Conservation (phyloP, 352 stramenopile species). For the Globisporangium megalacanthum region DNA sequence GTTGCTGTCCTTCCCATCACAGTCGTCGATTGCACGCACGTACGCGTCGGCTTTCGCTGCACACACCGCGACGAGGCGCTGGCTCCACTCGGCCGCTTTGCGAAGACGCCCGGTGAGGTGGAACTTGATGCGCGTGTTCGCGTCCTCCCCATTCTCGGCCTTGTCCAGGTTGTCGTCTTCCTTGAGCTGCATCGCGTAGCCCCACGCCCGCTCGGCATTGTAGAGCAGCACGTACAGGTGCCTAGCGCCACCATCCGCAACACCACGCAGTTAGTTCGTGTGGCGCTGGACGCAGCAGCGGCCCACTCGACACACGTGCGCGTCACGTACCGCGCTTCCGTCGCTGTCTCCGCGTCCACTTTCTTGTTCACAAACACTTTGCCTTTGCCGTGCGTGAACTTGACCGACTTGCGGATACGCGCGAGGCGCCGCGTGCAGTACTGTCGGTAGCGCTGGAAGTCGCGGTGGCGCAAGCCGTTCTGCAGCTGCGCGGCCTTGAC, state of each 20-base stretch:
- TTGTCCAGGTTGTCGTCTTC: constrained; percentile 85
- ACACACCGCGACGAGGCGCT: constrained; percentile 74
- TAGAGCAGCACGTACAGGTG: constrained; percentile 87
- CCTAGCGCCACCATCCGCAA: constrained; percentile 7
- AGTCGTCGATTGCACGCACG: constrained; percentile 8
- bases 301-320: too few relatives aligned
- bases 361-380: constrained; percentile 82
- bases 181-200: constrained; percentile 90
- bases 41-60: constrained; percentile 71
- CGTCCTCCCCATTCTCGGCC: constrained; percentile 77
- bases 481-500: constrained; percentile 87
- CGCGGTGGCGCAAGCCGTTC: constrained; percentile 86
- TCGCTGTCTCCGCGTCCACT: constrained; percentile 72
- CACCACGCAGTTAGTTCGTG: too few relatives aligned
- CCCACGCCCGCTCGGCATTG: constrained; percentile 88
- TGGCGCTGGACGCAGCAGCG: background rate
- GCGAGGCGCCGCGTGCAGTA: constrained; percentile 86
- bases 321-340: constrained; percentile 40
- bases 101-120: constrained; percentile 81
- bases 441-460: constrained; percentile 90
- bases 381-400: constrained; percentile 86
- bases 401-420: constrained; percentile 83
- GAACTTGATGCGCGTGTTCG: constrained; percentile 87
- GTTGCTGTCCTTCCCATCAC: too few relatives aligned
- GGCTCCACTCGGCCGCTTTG: constrained; percentile 87